phyloP scores from a whole-genome alignment of 371 early-diverging fungal species.

The Mucor racemosus region DNA sequence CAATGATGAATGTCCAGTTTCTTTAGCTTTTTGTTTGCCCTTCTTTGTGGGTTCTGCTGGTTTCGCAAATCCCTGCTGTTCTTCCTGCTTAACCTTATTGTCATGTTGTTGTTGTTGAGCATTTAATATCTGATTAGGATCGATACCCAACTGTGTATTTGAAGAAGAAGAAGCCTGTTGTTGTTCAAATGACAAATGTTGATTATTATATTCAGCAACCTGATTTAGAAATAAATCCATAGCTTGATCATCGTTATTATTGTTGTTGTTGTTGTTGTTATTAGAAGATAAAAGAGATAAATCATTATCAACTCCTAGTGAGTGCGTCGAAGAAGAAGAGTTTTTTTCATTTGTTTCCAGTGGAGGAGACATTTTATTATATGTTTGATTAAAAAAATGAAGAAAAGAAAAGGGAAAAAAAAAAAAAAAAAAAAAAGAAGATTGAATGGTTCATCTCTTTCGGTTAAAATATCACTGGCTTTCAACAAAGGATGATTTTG shows the following conservation, averaged over 20 bases:
- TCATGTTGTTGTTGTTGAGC: conserved; percentile 5
- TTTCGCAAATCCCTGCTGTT: conserved; percentile 12
- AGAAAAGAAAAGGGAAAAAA: neutral
- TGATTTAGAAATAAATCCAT: conserved; percentile 50
- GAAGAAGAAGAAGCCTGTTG: conserved; percentile 1
- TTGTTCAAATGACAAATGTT: conserved; percentile 31
- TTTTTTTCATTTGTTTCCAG: conserved; percentile 16
- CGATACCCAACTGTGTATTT: neutral
- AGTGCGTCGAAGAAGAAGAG: neutral
- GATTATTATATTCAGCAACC: conserved; percentile 41
- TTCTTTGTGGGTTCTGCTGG: conserved; percentile 20
- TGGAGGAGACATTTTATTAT: conserved; percentile 13
- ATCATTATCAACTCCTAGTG: neutral
- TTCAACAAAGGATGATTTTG: neutral
- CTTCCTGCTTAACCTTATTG: conserved; percentile 6
- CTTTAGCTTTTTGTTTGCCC: conserved; percentile 34
- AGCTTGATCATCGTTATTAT: conserved; percentile 31
- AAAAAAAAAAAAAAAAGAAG: neutral
- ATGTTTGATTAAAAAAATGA: neutral
- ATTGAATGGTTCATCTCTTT: conserved; percentile 2
- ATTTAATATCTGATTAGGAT: conserved; percentile 13
- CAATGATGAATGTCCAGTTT: conserved; percentile 26
- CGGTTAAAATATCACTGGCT: conserved; percentile 8
- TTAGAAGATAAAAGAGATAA: conserved; percentile 12
- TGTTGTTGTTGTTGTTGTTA: conserved; percentile 5